These are phyloP conservation scores for Sporothrix schenckii DNA, from an alignment of 2,329 filamentous ascomycete genomes.

Conservation along the genomic window DNA sequence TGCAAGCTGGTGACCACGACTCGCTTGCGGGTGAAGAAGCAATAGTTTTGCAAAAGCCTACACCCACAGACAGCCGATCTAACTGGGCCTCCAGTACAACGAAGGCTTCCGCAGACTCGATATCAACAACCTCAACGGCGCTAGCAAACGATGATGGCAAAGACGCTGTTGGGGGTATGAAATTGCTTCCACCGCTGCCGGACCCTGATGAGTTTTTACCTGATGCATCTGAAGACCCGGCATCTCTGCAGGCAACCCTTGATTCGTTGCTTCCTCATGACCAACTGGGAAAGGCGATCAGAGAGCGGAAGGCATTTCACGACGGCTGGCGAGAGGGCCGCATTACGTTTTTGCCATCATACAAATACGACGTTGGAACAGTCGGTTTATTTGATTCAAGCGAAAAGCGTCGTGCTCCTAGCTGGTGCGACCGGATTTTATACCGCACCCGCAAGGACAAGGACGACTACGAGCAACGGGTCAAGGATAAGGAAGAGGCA, in stretches of 20 bases:
- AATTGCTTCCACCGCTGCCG: slow-evolving; percentile 49
- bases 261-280: slow-evolving; percentile 87
- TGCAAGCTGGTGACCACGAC: slow-evolving; percentile 28
- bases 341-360: slow-evolving; percentile 88
- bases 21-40: slow-evolving; percentile 54
- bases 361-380: slow-evolving; percentile 97
- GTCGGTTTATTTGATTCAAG: slow-evolving; percentile 91
- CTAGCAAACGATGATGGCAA: slow-evolving; percentile 38
- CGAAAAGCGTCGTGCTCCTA: slow-evolving; percentile 88
- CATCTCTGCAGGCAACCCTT: slow-evolving; percentile 84
- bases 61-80: slow-evolving; percentile 50
- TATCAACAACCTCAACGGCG: slow-evolving; percentile 40
- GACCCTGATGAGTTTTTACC: slow-evolving; percentile 68
- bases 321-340: slow-evolving; percentile 90
- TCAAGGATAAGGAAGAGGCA: slow-evolving; percentile 66
- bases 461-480: slow-evolving; percentile 64
- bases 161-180: slow-evolving; percentile 45
- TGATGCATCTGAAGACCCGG: slow-evolving; percentile 74
- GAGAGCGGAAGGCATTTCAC: slow-evolving; percentile 76
- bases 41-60: slow-evolving; percentile 50
- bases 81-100: slow-evolving; percentile 37
- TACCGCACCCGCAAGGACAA: slow-evolving; percentile 77
- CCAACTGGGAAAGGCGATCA: slow-evolving; percentile 76
- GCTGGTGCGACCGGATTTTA: slow-evolving; percentile 95
- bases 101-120: slow-evolving; percentile 31